Percentiles rank a stretch among this genome's conserved stretches.
Conservation (phyloP, 345 rosid genomes). For the Eucalyptus globulus region DNA sequence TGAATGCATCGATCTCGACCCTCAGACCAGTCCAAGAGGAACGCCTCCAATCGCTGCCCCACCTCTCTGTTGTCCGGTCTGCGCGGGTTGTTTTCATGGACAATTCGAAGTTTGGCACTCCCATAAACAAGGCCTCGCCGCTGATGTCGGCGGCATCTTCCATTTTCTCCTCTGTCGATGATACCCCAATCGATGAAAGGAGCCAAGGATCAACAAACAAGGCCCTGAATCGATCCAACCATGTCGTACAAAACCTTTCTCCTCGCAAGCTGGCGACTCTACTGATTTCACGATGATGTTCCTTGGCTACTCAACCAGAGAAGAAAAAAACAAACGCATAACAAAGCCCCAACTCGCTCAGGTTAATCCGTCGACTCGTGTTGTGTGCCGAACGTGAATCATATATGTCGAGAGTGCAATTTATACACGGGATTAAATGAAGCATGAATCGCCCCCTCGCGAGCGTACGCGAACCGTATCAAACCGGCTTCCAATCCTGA, state of each 20-base stretch:
- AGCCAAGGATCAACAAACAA: not conserved
- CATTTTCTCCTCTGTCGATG: not conserved
- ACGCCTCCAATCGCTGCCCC: not conserved
- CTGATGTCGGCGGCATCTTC: not conserved
- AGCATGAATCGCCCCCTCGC: not conserved
- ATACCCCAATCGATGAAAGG: not conserved
- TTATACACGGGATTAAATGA: not conserved
- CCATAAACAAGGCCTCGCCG: not conserved
- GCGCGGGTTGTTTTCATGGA: not conserved
- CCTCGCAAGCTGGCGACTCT: fast-evolving
- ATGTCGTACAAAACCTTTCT: not conserved
- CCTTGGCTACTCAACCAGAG: not conserved
- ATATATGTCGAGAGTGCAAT: not conserved
- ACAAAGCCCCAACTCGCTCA: not conserved
- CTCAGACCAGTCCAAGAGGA: not conserved
- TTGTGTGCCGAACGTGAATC: not conserved
- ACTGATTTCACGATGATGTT: not conserved
- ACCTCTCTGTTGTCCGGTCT: not conserved
- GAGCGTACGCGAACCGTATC: not conserved
- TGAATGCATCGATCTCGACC: not conserved
- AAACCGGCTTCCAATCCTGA: not conserved
- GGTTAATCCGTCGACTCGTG: not conserved
- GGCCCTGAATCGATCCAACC: not conserved
- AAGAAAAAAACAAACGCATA: not conserved
- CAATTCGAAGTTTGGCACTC: not conserved